These are phyloP conservation scores for Aquilaria agallochum DNA, from an alignment of 441 rosid genomes.

Conservation along the genomic window DNA sequence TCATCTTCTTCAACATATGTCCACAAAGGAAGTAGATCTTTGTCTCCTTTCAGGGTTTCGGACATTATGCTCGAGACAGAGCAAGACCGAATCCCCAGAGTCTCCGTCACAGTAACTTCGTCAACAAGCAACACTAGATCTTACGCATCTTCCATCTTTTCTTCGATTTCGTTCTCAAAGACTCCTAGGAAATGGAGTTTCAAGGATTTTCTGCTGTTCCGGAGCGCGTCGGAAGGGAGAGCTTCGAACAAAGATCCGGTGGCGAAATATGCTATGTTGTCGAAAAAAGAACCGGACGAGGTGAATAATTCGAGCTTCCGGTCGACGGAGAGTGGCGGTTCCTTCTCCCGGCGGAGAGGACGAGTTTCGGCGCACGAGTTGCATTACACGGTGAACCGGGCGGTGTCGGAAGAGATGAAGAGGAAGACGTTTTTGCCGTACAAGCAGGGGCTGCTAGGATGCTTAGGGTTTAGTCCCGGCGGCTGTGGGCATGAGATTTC, in stretches of 20 bases:
- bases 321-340: conserved; percentile 49
- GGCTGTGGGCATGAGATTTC: conserved; percentile 40
- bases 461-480: conserved; percentile 28
- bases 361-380: conserved; percentile 67
- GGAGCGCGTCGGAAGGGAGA: conserved; percentile 83
- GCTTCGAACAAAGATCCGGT: conserved; percentile 47
- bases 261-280: conserved; percentile 33
- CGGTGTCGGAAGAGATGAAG: conserved; percentile 75
- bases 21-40: conserved; percentile 66
- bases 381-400: conserved; percentile 71
- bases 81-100: conserved; percentile 27
- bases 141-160: conserved; percentile 33
- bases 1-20: conserved; percentile 25
- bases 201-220: conserved; percentile 59
- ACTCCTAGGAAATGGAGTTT: conserved; percentile 60
- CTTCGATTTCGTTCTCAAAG: conserved; percentile 56
- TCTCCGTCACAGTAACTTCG: conserved; percentile 22
- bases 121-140: conserved; percentile 24
- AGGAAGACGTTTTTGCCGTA: conserved; percentile 77
- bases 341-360: conserved; percentile 33
- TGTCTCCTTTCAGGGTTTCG: conserved; percentile 76
- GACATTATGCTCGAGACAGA: conserved; percentile 37
- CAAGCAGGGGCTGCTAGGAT: conserved; percentile 74
- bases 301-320: conserved; percentile 50
- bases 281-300: conserved; percentile 45